phyloP scores from a whole-genome alignment of 768 basidiomycete species.

The Hypsizygus marmoreus region DNA sequence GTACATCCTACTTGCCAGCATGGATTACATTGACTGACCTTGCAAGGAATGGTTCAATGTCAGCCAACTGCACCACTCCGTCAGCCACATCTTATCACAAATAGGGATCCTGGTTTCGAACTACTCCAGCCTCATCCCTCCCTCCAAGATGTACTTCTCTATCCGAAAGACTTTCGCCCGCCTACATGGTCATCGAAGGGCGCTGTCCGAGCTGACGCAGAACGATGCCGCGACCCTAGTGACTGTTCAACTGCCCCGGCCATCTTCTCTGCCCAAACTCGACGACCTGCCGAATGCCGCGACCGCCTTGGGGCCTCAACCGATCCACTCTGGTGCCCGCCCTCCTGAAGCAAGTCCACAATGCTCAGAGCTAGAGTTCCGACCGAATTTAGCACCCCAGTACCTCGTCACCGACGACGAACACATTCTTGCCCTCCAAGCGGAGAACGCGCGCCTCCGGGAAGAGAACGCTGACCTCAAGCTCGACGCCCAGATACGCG shows the following conservation, averaged over 20 bases:
- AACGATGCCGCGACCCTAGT: neutral
- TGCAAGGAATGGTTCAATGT: no score
- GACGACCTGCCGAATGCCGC: constrained; percentile 2
- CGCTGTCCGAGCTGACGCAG: constrained; percentile 5
- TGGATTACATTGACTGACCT: no score
- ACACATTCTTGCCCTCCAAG: constrained; percentile 21
- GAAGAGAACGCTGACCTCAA: constrained; percentile 24
- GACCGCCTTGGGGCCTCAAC: no score
- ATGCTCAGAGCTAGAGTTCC: no score
- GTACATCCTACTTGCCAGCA: no score
- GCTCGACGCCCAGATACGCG: constrained; percentile 22
- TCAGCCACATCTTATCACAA: constrained; percentile 14
- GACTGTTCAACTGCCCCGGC: constrained; percentile 1
- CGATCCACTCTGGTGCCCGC: no score
- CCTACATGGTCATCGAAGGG: constrained; percentile 10
- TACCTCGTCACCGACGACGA: neutral
- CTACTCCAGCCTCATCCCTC: neutral
- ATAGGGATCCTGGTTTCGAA: neutral
- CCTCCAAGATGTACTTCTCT: constrained; percentile 13
- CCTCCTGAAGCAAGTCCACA: no score
- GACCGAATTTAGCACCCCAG: no score
- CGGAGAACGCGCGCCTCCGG: constrained; percentile 24
- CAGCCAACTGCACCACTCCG: constrained; percentile 2
- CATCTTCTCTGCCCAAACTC: constrained; percentile 12
- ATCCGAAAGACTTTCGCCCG: constrained; percentile 17